These are phyloP conservation scores for Penicillium freii DNA, from an alignment of 2,329 filamentous ascomycete genomes.

Conservation along the genomic window DNA sequence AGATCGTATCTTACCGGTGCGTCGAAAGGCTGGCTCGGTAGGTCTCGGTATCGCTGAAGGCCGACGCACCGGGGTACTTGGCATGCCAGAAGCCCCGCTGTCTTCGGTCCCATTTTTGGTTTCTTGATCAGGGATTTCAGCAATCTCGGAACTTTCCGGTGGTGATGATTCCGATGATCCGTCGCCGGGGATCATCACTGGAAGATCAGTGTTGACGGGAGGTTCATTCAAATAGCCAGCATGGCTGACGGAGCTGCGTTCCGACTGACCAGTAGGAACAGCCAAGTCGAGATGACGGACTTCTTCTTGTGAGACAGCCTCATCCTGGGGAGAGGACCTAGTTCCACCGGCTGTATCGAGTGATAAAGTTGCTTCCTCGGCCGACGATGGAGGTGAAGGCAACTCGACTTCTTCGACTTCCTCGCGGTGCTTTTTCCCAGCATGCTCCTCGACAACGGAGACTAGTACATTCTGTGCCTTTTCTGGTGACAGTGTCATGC, in stretches of 20 bases:
- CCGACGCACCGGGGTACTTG: slow-evolving; percentile 27
- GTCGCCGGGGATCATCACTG: slow-evolving; percentile 7
- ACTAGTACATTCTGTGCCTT: slow-evolving; percentile 63
- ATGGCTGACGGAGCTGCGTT: slow-evolving; percentile 15
- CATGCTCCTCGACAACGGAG: slow-evolving; percentile 65
- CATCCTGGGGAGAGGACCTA: slow-evolving; percentile 21
- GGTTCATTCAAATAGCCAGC: slow-evolving; percentile 9
- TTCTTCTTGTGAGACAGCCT: slow-evolving; percentile 48
- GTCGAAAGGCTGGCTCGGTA: slow-evolving; percentile 38
- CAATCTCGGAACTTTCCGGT: slow-evolving; percentile 13
- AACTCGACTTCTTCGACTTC: slow-evolving; percentile 13
- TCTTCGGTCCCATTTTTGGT: slow-evolving; percentile 15
- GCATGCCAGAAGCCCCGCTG: slow-evolving; percentile 7
- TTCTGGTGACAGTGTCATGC: slow-evolving; percentile 56
- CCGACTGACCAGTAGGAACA: slow-evolving; percentile 37
- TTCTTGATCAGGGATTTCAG: slow-evolving; percentile 5
- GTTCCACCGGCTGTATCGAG: slow-evolving; percentile 20
- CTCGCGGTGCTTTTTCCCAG: slow-evolving; percentile 37
- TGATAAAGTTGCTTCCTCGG: slow-evolving; percentile 24
- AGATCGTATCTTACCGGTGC: slow-evolving; percentile 39
- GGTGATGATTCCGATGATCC: slow-evolving; percentile 7
- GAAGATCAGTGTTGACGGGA: slow-evolving; percentile 10
- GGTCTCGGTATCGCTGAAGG: slow-evolving; percentile 43
- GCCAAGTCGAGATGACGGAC: slow-evolving; percentile 63
- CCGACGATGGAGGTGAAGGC: slow-evolving; percentile 15